A percentile compares a stretch with the other conserved stretches of the same genome.
Conservation (phyloP, 129 eudicot genomes). For the Smallanthus sonchifolius region DNA sequence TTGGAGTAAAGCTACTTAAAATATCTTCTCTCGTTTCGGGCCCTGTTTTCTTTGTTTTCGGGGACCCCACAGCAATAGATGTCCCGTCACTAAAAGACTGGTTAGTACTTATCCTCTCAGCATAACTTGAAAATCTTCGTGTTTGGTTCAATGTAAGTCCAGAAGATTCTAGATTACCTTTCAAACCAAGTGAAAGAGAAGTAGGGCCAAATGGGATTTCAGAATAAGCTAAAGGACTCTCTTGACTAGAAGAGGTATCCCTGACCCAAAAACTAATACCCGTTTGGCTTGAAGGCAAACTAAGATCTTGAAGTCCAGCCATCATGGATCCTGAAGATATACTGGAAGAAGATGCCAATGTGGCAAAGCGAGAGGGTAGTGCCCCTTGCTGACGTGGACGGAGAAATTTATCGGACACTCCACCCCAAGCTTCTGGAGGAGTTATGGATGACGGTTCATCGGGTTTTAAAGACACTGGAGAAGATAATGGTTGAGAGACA, state of each 20-base stretch:
- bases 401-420: slow-evolving; percentile 52
- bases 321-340: slow-evolving; percentile 52
- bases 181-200: slow-evolving; percentile 45
- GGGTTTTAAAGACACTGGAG: slow-evolving; percentile 45
- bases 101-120: slow-evolving; percentile 83
- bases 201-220: slow-evolving; percentile 54
- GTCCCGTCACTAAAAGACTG: slow-evolving; percentile 63
- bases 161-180: slow-evolving; percentile 43
- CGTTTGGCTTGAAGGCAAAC: slow-evolving; percentile 44
- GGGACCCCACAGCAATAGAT: slow-evolving; percentile 61
- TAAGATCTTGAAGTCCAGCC: slow-evolving; percentile 65
- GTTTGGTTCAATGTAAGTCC: slow-evolving; percentile 54
- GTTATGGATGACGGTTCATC: slow-evolving; percentile 74
- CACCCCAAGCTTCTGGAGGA: slow-evolving; percentile 99
- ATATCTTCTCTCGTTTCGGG: slow-evolving; percentile 83
- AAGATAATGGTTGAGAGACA: slow-evolving; percentile 44
- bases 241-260: slow-evolving; percentile 52
- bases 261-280: slow-evolving; percentile 43
- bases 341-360: slow-evolving; percentile 42
- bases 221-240: slow-evolving; percentile 34
- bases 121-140: slow-evolving; percentile 75
- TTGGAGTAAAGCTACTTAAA: slow-evolving; percentile 55
- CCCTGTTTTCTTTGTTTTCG: slow-evolving; percentile 80
- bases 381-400: slow-evolving; percentile 54
- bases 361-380: slow-evolving; percentile 66